These are phyloP conservation scores for Verticillium tricorpus DNA, from an alignment of 2,329 filamentous ascomycete species.

Conservation along the genomic window DNA sequence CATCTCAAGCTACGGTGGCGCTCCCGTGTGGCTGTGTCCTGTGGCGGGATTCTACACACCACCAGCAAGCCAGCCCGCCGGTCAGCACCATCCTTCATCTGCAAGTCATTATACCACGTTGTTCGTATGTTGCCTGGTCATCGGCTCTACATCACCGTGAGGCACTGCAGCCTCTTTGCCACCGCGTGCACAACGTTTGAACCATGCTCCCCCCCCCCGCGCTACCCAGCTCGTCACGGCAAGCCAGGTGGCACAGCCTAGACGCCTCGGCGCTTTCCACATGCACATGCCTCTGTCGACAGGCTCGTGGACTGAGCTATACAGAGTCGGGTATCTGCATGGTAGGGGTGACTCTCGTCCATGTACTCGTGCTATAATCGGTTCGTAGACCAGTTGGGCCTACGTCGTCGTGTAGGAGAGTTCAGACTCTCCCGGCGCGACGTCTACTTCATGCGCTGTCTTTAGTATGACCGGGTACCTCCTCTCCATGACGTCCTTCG, in stretches of 20 bases:
- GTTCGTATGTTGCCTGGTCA: background rate
- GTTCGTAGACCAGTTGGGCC: background rate
- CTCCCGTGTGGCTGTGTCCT: background rate
- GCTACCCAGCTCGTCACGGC: background rate
- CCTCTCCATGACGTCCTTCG: slow-evolving; percentile 11
- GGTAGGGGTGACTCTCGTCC: background rate
- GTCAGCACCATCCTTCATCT: background rate
- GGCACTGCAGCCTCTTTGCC: background rate
- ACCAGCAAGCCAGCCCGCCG: background rate
- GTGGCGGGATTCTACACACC: background rate
- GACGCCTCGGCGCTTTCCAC: background rate
- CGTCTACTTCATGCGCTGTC: slow-evolving; percentile 8
- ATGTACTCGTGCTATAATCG: background rate
- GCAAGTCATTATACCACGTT: background rate
- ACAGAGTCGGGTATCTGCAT: background rate
- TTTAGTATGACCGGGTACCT: slow-evolving; percentile 24
- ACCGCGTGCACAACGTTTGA: background rate
- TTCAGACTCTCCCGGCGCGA: background rate
- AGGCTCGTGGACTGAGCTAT: background rate
- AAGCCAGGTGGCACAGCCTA: background rate
- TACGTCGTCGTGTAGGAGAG: background rate
- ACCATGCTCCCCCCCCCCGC: background rate
- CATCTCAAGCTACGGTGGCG: background rate
- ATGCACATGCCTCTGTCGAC: background rate
- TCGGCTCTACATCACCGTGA: background rate